Conservation (phyloP, 2,329 filamentous ascomycete genomes). For the Sporothrix phasma region DNA sequence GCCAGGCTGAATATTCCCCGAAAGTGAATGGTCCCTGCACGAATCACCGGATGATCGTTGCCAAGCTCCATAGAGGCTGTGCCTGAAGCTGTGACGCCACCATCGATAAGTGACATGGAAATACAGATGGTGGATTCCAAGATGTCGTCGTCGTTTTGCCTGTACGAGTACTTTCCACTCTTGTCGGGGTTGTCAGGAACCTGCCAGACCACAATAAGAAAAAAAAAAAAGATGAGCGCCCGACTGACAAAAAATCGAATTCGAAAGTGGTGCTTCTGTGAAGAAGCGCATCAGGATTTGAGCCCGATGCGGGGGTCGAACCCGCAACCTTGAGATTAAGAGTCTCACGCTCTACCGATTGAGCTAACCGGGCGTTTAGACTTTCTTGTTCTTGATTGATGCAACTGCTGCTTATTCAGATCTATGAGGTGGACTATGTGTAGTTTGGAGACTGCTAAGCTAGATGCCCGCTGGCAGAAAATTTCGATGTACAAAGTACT, state of each 20-base stretch:
- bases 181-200: neutral
- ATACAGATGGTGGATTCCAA: neutral
- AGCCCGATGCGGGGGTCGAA: slow-evolving; percentile 39
- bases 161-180: neutral
- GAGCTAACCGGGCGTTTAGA: slow-evolving; percentile 46
- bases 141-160: too few species aligned
- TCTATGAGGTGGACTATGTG: neutral
- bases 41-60: too few species aligned
- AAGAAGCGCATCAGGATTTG: slow-evolving; percentile 30
- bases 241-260: neutral
- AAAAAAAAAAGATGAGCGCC: slow-evolving; percentile 9
- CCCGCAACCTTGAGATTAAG: slow-evolving; percentile 37
- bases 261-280: slow-evolving; percentile 11
- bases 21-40: neutral
- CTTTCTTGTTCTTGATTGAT: slow-evolving; percentile 2
- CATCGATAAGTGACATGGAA: neutral
- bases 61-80: neutral
- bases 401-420: neutral
- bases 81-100: neutral
- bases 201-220: neutral
- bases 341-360: slow-evolving; percentile 67
- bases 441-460: too few species aligned
- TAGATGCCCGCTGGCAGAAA: too few species aligned
- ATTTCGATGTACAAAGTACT: too few species aligned
- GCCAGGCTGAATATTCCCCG: neutral